A percentile compares a stretch with the other conserved stretches of the same genome.
Conservation (phyloP, 148 eudicot genomes). For the Vaccinium macrocarpon region DNA sequence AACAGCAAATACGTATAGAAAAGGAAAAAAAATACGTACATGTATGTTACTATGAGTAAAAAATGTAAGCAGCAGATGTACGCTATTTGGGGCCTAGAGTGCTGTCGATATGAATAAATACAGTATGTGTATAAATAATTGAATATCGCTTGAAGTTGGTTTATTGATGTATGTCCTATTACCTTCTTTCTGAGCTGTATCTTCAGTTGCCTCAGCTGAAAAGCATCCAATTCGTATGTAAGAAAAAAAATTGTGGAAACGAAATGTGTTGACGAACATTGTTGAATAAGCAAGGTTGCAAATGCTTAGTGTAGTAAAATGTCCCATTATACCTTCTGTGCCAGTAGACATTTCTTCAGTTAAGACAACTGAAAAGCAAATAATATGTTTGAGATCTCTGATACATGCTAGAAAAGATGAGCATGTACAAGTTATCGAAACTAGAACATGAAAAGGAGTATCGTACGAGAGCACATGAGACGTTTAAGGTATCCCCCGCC, state of each 20-base stretch:
- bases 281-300: background rate
- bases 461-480: background rate
- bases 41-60: too few species aligned
- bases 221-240: background rate
- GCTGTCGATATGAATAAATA: too few species aligned
- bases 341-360: background rate
- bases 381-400: background rate
- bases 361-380: background rate
- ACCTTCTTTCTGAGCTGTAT: background rate
- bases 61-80: background rate
- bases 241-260: background rate
- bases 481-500: background rate
- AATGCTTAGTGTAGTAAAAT: background rate
- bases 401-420: background rate
- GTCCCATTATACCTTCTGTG: background rate
- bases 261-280: background rate
- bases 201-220: background rate
- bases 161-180: background rate
- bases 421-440: too few species aligned
- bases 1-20: too few species aligned
- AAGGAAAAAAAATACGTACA: too few species aligned
- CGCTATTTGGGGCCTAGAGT: background rate
- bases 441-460: background rate
- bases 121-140: too few species aligned
- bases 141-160: too few species aligned